phyloP scores from a whole-genome alignment of 306 rosid genomes.

The Trifolium fragiferum region DNA sequence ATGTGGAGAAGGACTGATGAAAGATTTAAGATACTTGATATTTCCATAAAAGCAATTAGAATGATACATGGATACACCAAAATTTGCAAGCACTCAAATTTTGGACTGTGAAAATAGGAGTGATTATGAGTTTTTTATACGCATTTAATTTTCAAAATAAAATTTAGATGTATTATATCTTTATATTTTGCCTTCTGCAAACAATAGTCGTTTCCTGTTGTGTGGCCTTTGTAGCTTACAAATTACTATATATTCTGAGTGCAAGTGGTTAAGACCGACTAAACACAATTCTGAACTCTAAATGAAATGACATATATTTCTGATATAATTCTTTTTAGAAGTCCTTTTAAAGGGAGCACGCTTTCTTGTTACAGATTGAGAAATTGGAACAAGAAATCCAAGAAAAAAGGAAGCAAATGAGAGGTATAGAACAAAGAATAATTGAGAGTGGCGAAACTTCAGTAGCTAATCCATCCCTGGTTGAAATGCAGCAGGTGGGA shows the following conservation, averaged over 20 bases:
- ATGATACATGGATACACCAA: not conserved
- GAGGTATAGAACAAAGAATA: slow-evolving; percentile 79
- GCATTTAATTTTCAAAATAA: slow-evolving; percentile 4
- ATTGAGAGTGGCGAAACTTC: slow-evolving; percentile 85
- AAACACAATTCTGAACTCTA: not conserved
- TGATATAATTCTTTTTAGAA: slow-evolving; percentile 32
- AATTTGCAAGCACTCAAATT: not conserved
- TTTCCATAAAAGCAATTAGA: slow-evolving; percentile 27
- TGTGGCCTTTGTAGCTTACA: slow-evolving; percentile 6
- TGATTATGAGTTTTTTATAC: not conserved
- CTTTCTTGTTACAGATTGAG: slow-evolving; percentile 65
- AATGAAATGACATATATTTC: slow-evolving; percentile 12
- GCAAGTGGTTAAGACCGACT: slow-evolving; percentile 12
- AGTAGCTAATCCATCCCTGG: slow-evolving; percentile 66
- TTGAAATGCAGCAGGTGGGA: slow-evolving; percentile 95
- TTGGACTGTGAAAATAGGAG: slow-evolving; percentile 4
- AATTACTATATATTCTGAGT: slow-evolving; percentile 3
- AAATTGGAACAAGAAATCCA: slow-evolving; percentile 87
- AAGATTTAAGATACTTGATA: slow-evolving; percentile 13
- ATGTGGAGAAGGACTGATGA: slow-evolving; percentile 10
- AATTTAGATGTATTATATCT: not conserved
- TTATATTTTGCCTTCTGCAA: slow-evolving; percentile 2
- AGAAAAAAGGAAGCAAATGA: slow-evolving; percentile 89
- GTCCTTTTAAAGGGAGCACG: slow-evolving; percentile 23
- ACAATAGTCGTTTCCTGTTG: slow-evolving; percentile 13